Base-by-base conservation (phyloP, 306 rosid species). In the Malus orientalis region DNA sequence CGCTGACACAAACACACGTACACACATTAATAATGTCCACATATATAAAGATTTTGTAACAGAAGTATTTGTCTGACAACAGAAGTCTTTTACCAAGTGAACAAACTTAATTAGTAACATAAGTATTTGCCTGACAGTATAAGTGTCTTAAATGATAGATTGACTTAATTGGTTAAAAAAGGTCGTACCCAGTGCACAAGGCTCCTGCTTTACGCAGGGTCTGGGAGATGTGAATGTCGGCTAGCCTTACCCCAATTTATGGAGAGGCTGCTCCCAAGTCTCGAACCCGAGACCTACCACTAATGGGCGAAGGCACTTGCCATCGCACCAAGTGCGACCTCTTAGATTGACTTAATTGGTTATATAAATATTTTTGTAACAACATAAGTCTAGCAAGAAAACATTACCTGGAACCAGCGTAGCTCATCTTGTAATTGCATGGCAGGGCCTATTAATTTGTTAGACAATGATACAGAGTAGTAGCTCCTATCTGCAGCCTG, bases 1-100 rank as follows among this genome's bases (percentile, higher is more conserved):
- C 82, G 78, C 89, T 86, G 81, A 44, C 38, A 70, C 19, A 60
- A 60, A 27, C 4, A 69, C 29, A 20, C 25, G 44, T 42, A 42
- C 45, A 0, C 12, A 36, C 36, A 27, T 13, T 27, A 10, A 58
- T 58, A 14, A 58, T 9, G 16, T 58, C 6, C 7, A 10, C 6
- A 6, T 2, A 58, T 5, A 8, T 25, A 13, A 1, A 38, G 9
- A 38, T 38, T 49, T 23, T 9, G 30, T 5, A 58, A 58, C 3
- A 58, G 6, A 58, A 58, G 5, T 22, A 10, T 4, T 25, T 11
- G 8, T 12, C 15, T 22, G 15, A 2, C 63, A 58, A 58, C 0
- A 42, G 0, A 9, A 42, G 45, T 10, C 45, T 42, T 2, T 49
- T 15, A 49, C 1, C 55, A 15, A 4, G 20, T 49, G 0, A 6